Base-by-base conservation (phyloP, 441 rosid species). In the Populus hybrid region DNA sequence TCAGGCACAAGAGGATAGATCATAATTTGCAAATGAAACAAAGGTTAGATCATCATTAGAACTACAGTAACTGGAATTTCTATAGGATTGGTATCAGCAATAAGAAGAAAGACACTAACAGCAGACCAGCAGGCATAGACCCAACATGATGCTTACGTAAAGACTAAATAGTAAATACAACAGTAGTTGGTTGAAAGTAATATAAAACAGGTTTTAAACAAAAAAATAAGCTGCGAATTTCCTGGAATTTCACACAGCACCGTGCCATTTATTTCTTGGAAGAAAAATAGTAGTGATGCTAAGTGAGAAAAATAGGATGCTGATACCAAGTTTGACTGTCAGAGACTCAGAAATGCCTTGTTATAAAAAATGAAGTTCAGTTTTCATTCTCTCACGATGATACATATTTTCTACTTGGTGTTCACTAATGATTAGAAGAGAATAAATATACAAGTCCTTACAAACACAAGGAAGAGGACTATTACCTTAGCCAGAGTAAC, bases 401-500 rank as follows among this genome's bases (percentile, higher is more conserved):
- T 9, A 24, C 10, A 21, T 6, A 18, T 6, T 72, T 67, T 50
- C 32, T 63, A 32, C 63, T 34, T 46, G 57, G 57, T 14, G 20
- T 46, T 46, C 57, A 46, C 57, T 46, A 46, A 75, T 69, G 16
- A 46, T 36, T 26, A 46, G 70, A 63, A 75, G 34, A 38, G 46
- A 78, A 76, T 57, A 77, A 75, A 36, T 79, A 46, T 14, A 40
- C 50, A 46, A 14, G 20, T 46, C 18, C 57, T 14, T 46, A 4
- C 57, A 1, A 14, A 14, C 20, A 14, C 6, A 46, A 46, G 57
- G 79, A 59, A 50, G 42, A 28, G 53, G 59, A 79, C 38, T 76
- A 80, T 59, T 80, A 93, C 99, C 97, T 93, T 83, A 95, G 87
- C 99, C 99, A 95, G 85, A 82, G 74, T 63, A 95, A 87, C 99